Base-by-base conservation (phyloP, 2,329 filamentous ascomycete genomes). In the Shiraia bambusicola region DNA sequence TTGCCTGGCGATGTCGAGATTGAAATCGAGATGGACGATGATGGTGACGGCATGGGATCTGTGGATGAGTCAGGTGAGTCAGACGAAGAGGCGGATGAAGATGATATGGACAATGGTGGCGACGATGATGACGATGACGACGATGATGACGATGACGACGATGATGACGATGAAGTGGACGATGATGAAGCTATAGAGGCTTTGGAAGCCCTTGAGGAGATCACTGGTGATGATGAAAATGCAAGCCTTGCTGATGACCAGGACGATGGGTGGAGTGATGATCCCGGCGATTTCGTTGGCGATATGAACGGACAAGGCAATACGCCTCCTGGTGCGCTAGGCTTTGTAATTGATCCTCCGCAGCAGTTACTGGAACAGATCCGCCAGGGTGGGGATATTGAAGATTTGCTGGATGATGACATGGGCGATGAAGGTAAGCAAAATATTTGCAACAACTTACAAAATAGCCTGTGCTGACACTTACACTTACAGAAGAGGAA, bases 11-110 rank as follows among this genome's bases (percentile, higher is more conserved):
- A 84, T 55, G 69, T 82, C 69, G 83, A 88, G 27, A 87, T 96
- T 37, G 91, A 95, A 72, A 87, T 97, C 54, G 88, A 95, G 48
- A 87, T 96, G 17, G 82, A 84, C 25, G 82, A 83, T 9, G 82
- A 82, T 24, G 77, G 76, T 2, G 76, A 80, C 3, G 80, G 82
- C 6, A 75, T 79, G 39, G 75, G 77, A 7, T 73, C 77, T 8
- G 79, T 81, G 34, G 75, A 76, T n/a, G 62, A 66, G 19, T 75
- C 78, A 33, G 76, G 76, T 22, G 73, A 78, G 2, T 75, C 72
- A 2, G 78, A 80, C 6, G 58, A 58, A 5, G 56, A 57, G 3
- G 55, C 58, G 2, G 24, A 76, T 73, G 48, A 76, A 74, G 47
- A 80, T 13, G 74, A 72, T 3, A 77, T 80, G 15, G 72, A 80